A percentile compares a stretch with the other conserved stretches of the same genome.
Conservation (phyloP, 2,329 filamentous ascomycete genomes). For the Alternaria ventricosa region DNA sequence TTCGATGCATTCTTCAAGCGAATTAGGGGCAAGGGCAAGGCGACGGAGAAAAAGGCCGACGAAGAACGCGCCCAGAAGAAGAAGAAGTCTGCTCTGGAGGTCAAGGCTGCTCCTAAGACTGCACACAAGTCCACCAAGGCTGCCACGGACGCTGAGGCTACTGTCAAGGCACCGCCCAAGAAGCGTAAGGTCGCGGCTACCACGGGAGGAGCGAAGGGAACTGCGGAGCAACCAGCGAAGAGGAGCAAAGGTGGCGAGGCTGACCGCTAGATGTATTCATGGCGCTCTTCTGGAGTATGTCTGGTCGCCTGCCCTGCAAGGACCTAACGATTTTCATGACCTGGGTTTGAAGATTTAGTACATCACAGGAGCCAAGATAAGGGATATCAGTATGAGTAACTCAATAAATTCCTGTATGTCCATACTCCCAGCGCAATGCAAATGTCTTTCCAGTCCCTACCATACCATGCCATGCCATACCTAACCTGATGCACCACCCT, state of each 20-base stretch:
- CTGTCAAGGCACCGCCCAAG: neutral
- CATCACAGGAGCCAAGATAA: neutral
- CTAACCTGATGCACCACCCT: slow-evolving; percentile 10
- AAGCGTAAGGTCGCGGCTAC: neutral
- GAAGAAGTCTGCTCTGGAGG: neutral
- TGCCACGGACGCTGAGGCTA: neutral
- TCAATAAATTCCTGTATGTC: neutral
- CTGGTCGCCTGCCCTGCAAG: neutral
- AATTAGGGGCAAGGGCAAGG: neutral
- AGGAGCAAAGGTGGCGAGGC: neutral
- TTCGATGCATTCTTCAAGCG: neutral
- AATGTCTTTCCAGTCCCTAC: neutral
- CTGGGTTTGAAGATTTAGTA: neutral
- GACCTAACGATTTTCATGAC: neutral
- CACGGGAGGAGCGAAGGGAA: neutral
- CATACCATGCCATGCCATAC: slow-evolving; percentile 4
- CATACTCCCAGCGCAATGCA: slow-evolving; percentile 5
- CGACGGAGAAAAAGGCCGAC: neutral
- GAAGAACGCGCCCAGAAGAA: neutral
- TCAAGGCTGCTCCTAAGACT: neutral
- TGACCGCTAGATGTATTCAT: neutral
- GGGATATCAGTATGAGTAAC: neutral
- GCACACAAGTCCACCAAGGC: neutral
- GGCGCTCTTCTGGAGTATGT: neutral
- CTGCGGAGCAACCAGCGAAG: neutral